These are phyloP conservation scores for Pichia deserticola DNA, from an alignment of 805 yeast species.

Conservation along the genomic window DNA sequence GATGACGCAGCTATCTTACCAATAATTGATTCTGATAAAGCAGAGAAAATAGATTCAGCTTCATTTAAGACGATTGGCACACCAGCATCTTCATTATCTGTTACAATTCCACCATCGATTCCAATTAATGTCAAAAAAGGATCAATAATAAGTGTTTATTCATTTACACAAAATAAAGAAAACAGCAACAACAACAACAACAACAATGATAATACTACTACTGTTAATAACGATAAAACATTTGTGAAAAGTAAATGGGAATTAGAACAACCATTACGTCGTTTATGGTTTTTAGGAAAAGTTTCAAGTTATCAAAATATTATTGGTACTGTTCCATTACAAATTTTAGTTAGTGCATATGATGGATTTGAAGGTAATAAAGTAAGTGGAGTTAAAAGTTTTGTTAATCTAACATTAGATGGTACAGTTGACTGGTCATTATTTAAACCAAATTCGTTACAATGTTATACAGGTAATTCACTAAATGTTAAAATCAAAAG, in stretches of 20 bases:
- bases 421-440: constrained; percentile 61
- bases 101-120: constrained; percentile 52
- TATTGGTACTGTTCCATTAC: constrained; percentile 40
- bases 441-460: constrained; percentile 39
- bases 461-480: constrained; percentile 48
- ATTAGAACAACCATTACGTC: constrained; percentile 32
- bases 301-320: constrained; percentile 39
- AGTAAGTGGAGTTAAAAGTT: constrained; percentile 28
- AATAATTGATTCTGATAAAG: neutral
- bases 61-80: constrained; percentile 38
- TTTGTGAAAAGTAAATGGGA: constrained; percentile 25
- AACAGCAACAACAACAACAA: no score
- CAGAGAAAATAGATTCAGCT: constrained; percentile 14
- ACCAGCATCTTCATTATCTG: constrained; percentile 41
- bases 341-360: constrained; percentile 36
- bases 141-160: constrained; percentile 42
- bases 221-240: constrained; percentile 2
- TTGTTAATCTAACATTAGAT: constrained; percentile 41
- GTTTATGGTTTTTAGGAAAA: constrained; percentile 38
- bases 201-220: no score
- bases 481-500: constrained; percentile 32
- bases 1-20: neutral
- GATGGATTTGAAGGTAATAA: constrained; percentile 13
- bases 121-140: constrained; percentile 45
- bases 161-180: constrained; percentile 3